Evolutionary conservation across 805 yeast genomes (phyloP), one percentile per base, ranked within the genome.

Genomic region (Pichia deserticola): DNA sequence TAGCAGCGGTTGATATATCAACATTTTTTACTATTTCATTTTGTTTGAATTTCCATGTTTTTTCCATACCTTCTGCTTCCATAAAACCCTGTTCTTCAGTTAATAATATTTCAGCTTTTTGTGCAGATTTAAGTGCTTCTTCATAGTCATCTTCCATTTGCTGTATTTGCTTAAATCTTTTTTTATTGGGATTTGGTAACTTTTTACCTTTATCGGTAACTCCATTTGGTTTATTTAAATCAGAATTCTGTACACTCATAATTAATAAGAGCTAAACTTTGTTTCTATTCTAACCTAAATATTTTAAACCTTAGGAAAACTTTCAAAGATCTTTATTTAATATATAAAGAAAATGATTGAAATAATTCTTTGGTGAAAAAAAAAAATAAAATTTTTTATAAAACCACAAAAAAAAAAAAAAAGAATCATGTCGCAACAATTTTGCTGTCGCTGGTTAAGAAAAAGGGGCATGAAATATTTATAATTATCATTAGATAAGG

Each of bases 41-140:
- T 64, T 93, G 99, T 35, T 74, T 78, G 57, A 87, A 87, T 66
- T 86, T 87, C 70, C 72, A 88, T 0, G 99, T 93, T 65, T 81
- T 83, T 68, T 93, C 99, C 90, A 92, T 82, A n/a, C 84, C 84
- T 60, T 93, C 99, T 6, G 97, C 89, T 66, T 93, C 99, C 54
- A 93, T 66, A 60, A 74, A 85, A 42, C 99, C 99, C 5, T 75
- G 78, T 32, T 85, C 84, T 69, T 93, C 98, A 53, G 86, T 87
- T 35, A 89, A 70, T 54, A 93, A 74, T 60, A 89, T 76, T 59
- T 93, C 97, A 0, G 97, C 86, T 5, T 84, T 82, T 10, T 90
- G 89, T 2, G 96, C 97, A 9, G 89, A 77, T 55, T 76, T 73
- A n/a, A 86, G 78, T 1, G 96, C 95, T 52, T 83, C 85, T 54